A percentile compares a stretch with the other conserved stretches of the same genome.
Conservation (phyloP, 148 eudicot genomes). For the Camellia granthamiana region DNA sequence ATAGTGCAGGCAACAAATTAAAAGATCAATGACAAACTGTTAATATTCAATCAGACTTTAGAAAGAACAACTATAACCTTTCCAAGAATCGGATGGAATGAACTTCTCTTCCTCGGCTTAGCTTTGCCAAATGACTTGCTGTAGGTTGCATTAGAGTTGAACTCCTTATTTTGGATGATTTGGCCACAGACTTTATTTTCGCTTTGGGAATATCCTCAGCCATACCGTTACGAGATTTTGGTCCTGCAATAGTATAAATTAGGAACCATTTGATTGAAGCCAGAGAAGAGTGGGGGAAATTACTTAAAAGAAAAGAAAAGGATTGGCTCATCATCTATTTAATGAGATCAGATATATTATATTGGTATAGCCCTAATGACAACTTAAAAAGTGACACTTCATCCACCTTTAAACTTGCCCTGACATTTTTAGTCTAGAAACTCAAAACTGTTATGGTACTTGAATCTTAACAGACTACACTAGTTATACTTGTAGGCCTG, state of each 20-base stretch:
- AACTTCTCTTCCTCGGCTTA: constrained; percentile 27
- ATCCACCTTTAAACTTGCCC: too few species aligned
- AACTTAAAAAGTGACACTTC: neutral
- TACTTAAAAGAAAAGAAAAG: neutral
- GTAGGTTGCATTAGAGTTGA: constrained; percentile 77
- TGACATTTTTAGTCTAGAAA: too few species aligned
- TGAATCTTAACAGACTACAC: too few species aligned
- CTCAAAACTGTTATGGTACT: too few species aligned
- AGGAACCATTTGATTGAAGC: neutral
- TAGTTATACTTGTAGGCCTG: too few species aligned
- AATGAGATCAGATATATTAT: too few species aligned
- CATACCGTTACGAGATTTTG: neutral
- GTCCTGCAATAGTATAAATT: constrained; percentile 18
- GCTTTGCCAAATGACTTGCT: constrained; percentile 82
- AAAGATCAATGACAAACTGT: neutral
- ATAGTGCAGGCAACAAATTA: neutral
- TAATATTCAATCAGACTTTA: neutral
- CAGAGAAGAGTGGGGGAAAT: neutral
- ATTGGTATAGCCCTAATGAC: neutral
- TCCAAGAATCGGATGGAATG: constrained; percentile 19
- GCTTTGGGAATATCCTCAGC: constrained; percentile 24
- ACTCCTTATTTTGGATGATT: constrained; percentile 34
- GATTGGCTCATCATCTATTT: neutral
- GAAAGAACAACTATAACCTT: constrained; percentile 28
- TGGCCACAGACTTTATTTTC: constrained; percentile 33